Conservation (phyloP, 257 asterid species). For the Penstemon eatonii region DNA sequence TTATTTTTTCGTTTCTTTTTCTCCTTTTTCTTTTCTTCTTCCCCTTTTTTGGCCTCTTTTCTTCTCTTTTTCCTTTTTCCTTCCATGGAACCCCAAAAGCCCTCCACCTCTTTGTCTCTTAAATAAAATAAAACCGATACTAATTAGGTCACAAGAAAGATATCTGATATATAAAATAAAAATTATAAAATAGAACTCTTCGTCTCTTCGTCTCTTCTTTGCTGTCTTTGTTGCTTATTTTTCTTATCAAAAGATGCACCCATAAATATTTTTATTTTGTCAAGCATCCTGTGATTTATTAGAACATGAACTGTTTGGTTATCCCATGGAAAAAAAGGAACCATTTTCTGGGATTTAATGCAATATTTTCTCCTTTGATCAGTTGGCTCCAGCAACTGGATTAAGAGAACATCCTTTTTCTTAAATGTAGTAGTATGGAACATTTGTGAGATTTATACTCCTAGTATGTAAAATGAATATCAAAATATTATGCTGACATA, state of each 20-base stretch:
- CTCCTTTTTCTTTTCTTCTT: no score
- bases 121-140: no score
- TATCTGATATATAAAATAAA: background rate
- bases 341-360: slow-evolving; percentile 3
- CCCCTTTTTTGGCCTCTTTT: no score
- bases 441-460: slow-evolving; percentile 12
- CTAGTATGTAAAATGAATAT: slow-evolving; percentile 5
- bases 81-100: no score
- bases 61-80: no score
- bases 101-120: no score
- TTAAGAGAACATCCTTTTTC: slow-evolving; percentile 1
- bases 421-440: slow-evolving; percentile 19
- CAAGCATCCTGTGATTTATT: slow-evolving; percentile 2
- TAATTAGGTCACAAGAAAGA: background rate
- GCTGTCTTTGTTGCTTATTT: background rate
- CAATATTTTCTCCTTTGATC: slow-evolving; percentile 12
- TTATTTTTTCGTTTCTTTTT: no score
- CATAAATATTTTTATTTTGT: slow-evolving; percentile 8
- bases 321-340: slow-evolving; percentile 1
- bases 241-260: slow-evolving; percentile 1
- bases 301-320: slow-evolving; percentile 11
- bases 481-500: background rate
- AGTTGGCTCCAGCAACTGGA: slow-evolving; percentile 14
- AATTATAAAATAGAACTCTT: slow-evolving; percentile 1
- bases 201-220: slow-evolving; percentile 22